Evolutionary conservation across 352 stramenopile genomes (phyloP).

Genomic region (Globisporangium uncinulatum): DNA sequence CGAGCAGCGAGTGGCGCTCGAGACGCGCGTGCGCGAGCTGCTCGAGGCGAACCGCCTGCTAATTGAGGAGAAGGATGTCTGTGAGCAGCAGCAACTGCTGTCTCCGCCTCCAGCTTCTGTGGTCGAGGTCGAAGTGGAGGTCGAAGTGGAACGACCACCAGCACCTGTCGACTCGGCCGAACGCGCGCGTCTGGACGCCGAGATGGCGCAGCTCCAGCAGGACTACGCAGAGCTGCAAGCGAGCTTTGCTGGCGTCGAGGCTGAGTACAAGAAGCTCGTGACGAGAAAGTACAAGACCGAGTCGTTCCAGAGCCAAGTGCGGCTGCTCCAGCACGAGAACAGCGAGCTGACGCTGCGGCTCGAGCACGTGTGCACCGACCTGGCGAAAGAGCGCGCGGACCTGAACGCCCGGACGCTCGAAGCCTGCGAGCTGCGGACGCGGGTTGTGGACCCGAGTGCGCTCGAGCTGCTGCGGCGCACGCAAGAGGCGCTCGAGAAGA

Average conservation of each 20-base stretch:
- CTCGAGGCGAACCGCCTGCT: conserved; percentile 23
- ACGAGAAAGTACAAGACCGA: conserved; percentile 76
- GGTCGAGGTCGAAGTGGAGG: conserved; percentile 2
- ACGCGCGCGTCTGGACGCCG: conserved; percentile 10
- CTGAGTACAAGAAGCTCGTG: conserved; percentile 48
- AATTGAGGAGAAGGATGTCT: conserved; percentile 10
- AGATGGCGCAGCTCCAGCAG: conserved; percentile 27
- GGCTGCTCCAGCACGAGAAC: conserved; percentile 65
- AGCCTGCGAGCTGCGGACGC: conserved; percentile 37
- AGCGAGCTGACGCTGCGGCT: conserved; percentile 35
- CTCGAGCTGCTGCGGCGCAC: conserved; percentile 50
- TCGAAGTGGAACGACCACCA: not conserved
- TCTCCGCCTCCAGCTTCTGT: no score
- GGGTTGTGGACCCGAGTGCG: conserved; percentile 41
- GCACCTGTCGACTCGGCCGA: not conserved
- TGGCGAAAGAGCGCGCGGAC: conserved; percentile 32
- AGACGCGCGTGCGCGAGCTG: conserved; percentile 19
- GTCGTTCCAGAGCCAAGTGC: conserved; percentile 64
- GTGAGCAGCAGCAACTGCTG: not conserved
- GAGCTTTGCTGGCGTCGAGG: conserved; percentile 21
- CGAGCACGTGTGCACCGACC: conserved; percentile 28
- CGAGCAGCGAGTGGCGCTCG: conserved; percentile 10
- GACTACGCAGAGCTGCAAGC: conserved; percentile 22
- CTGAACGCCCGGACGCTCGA: conserved; percentile 31
- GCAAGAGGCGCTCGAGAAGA: conserved; percentile 63